Evolutionary conservation across 495 filamentous ascomycete species (phyloP).

Genomic region (Aspergillus sparsus): DNA sequence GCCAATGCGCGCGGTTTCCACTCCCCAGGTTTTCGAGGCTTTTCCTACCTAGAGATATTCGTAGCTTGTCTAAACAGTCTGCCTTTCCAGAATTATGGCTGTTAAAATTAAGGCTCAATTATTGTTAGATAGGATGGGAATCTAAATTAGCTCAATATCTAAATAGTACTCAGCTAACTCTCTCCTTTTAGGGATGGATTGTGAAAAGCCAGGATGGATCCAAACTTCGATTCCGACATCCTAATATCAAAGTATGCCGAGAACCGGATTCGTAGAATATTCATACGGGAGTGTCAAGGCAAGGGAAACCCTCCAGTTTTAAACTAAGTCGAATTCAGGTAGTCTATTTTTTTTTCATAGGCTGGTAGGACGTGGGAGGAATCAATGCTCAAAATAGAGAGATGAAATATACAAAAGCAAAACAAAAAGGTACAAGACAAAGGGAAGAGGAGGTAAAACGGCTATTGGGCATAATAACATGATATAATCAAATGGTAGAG

Average conservation of each 20-base stretch:
- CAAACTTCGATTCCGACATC: too few relatives aligned
- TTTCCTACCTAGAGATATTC: too few relatives aligned
- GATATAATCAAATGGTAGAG: conserved; percentile 10
- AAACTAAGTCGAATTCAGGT: not conserved
- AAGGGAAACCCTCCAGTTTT: not conserved
- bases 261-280: not conserved
- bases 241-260: not conserved
- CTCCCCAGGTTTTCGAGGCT: too few relatives aligned
- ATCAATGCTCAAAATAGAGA: not conserved
- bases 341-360: conserved; percentile 2
- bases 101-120: too few relatives aligned
- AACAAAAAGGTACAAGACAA: conserved; percentile 16
- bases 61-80: too few relatives aligned
- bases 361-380: conserved; percentile 10
- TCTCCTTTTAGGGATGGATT: too few relatives aligned
- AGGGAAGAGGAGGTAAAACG: conserved; percentile 1
- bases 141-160: too few relatives aligned
- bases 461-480: conserved; percentile 3
- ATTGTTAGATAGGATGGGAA: too few relatives aligned
- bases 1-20: too few relatives aligned
- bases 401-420: conserved; percentile 6
- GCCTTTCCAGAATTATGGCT: too few relatives aligned
- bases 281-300: not conserved
- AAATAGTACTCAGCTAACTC: too few relatives aligned
- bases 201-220: too few relatives aligned